A percentile compares a stretch with the other conserved stretches of the same genome.
phyloP scores from a whole-genome alignment of 345 rosid genomes.

The Hevea brasiliensis region DNA sequence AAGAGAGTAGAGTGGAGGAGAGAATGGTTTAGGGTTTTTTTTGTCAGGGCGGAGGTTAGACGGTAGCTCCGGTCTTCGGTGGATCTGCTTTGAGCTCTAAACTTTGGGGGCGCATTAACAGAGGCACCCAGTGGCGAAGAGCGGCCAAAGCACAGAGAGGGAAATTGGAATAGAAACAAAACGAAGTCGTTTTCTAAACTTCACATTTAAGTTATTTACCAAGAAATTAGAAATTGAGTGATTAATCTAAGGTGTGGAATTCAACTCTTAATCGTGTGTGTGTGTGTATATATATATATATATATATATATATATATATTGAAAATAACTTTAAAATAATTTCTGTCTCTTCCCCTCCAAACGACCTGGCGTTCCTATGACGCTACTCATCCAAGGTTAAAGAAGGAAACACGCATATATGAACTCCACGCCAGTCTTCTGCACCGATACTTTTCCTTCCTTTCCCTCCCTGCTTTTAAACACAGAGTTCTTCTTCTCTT shows the following conservation, averaged over 20 bases:
- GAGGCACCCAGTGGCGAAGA: neutral
- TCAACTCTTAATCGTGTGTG: neutral
- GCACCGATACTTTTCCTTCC: neutral
- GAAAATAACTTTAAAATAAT: no score
- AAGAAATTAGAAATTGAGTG: no score
- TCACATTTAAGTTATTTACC: no score
- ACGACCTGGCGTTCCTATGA: neutral
- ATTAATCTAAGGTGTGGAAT: no score
- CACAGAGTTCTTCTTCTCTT: neutral
- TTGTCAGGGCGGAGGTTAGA: neutral
- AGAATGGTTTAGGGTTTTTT: neutral
- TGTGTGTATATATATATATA: no score
- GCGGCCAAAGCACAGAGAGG: neutral
- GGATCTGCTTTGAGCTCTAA: neutral
- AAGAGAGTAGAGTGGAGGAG: neutral
- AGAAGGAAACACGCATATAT: neutral
- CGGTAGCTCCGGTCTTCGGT: constrained; percentile 2
- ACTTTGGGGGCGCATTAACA: neutral
- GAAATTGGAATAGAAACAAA: neutral
- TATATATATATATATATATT: no score
- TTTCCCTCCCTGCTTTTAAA: constrained; percentile 7
- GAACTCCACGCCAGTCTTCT: neutral
- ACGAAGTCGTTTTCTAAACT: no score
- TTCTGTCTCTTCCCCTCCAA: no score
- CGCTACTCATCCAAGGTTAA: neutral